Evolutionary conservation across 2,329 filamentous ascomycete genomes (phyloP).

Genomic region (Mycosphaerella arachidis): DNA sequence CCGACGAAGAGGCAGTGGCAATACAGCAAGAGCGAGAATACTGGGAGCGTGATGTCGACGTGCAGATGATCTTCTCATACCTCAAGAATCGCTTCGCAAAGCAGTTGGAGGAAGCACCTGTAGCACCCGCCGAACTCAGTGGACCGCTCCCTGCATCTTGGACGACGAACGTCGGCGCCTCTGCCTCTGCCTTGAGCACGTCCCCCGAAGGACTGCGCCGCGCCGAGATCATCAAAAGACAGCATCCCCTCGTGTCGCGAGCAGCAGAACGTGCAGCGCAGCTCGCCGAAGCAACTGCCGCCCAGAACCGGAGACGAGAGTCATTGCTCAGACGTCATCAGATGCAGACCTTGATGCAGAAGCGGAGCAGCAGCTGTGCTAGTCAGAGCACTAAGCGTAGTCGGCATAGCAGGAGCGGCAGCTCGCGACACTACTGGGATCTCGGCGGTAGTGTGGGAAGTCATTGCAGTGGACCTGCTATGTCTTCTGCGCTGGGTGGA

Average conservation of each 20-base stretch:
- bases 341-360: constrained; percentile 41
- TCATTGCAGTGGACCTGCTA: constrained; percentile 43
- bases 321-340: constrained; percentile 23
- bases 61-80: constrained; percentile 88
- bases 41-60: constrained; percentile 89
- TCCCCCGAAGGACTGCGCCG: constrained; percentile 64
- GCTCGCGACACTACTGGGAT: constrained; percentile 87
- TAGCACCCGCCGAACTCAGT: constrained; percentile 20
- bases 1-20: constrained; percentile 22
- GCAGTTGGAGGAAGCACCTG: constrained; percentile 8
- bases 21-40: constrained; percentile 60
- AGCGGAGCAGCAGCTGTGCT: constrained; percentile 62
- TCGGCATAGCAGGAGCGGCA: constrained; percentile 53
- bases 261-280: constrained; percentile 43
- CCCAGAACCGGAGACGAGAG: constrained; percentile 14
- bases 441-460: constrained; percentile 76
- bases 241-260: constrained; percentile 77
- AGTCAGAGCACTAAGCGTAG: constrained; percentile 78
- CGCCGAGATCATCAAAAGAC: constrained; percentile 77
- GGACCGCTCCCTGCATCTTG: constrained; percentile 32
- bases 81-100: constrained; percentile 67
- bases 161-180: constrained; percentile 28
- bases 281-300: constrained; percentile 20
- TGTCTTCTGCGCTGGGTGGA: constrained; percentile 54
- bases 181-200: constrained; percentile 41